These are phyloP conservation scores for Avena atlantica DNA, from an alignment of 176 grass and related monocot species.

Conservation along the genomic window DNA sequence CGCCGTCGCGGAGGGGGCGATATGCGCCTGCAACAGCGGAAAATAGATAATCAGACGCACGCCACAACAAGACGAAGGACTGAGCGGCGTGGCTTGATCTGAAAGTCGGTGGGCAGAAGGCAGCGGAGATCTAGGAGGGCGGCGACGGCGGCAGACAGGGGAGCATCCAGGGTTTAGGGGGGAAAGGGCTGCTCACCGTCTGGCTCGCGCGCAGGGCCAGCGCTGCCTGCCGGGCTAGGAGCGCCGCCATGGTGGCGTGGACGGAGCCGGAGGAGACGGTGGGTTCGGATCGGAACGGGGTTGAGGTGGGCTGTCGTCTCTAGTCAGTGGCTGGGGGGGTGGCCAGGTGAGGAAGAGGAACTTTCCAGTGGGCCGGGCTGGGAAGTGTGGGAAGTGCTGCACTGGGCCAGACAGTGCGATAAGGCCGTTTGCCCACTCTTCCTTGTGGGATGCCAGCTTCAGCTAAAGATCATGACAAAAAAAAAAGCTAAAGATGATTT, in stretches of 20 bases:
- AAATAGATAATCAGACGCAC: constrained; percentile 11
- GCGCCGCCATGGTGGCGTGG: constrained; percentile 64
- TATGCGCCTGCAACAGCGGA: constrained; percentile 53
- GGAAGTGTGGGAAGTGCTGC: neutral
- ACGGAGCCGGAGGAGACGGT: constrained; percentile 43
- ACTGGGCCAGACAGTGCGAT: neutral
- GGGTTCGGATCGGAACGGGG: constrained; percentile 16
- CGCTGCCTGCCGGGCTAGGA: constrained; percentile 77
- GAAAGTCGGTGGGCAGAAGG: neutral
- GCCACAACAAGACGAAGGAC: neutral
- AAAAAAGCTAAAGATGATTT: no score
- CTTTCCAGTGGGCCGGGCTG: constrained; percentile 15
- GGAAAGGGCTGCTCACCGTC: constrained; percentile 43
- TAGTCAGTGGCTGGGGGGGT: constrained; percentile 32
- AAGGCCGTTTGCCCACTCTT: no score
- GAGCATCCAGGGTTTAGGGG: neutral
- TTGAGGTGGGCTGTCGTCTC: constrained; percentile 8
- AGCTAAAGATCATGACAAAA: no score
- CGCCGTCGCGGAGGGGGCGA: constrained; percentile 59
- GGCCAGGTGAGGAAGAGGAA: constrained; percentile 25
- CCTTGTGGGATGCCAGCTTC: no score
- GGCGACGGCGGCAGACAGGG: neutral
- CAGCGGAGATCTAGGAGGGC: constrained; percentile 39
- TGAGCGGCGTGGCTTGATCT: constrained; percentile 21
- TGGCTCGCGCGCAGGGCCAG: constrained; percentile 75